Percentiles rank a stretch among this genome's conserved stretches.
These are phyloP conservation scores for Nakaseomyces nivariensis DNA, from an alignment of 1,139 yeast genomes.

Conservation along the genomic window DNA sequence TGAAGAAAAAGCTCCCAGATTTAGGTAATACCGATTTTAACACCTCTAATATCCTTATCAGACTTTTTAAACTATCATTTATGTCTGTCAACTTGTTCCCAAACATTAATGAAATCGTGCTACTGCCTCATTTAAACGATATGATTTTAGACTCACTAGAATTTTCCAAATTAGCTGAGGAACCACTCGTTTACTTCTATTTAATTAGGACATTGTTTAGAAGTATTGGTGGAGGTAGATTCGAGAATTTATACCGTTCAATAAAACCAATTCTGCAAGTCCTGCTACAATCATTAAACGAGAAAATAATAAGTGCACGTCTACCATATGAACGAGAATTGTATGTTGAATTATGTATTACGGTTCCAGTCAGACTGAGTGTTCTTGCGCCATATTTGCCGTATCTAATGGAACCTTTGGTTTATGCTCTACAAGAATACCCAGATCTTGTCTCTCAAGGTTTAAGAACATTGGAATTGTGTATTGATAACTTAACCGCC, in stretches of 20 bases:
- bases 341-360: slow-evolving; percentile 86
- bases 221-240: slow-evolving; percentile 93
- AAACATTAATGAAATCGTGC: slow-evolving; percentile 71
- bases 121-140: slow-evolving; percentile 77
- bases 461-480: slow-evolving; percentile 83
- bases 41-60: slow-evolving; percentile 69
- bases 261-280: slow-evolving; percentile 86
- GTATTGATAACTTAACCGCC: slow-evolving; percentile 92
- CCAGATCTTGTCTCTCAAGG: slow-evolving; percentile 94
- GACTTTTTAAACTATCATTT: slow-evolving; percentile 83
- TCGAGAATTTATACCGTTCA: slow-evolving; percentile 84
- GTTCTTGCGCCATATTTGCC: slow-evolving; percentile 88
- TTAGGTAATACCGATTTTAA: slow-evolving; percentile 74
- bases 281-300: slow-evolving; percentile 72
- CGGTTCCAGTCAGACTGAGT: slow-evolving; percentile 89
- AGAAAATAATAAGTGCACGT: slow-evolving; percentile 72
- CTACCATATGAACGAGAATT: slow-evolving; percentile 87
- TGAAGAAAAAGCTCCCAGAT: slow-evolving; percentile 62
- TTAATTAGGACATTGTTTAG: slow-evolving; percentile 82
- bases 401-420: slow-evolving; percentile 82
- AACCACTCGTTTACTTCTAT: slow-evolving; percentile 83
- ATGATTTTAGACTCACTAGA: slow-evolving; percentile 73
- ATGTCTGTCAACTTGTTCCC: slow-evolving; percentile 95
- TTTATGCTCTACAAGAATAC: slow-evolving; percentile 79
- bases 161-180: slow-evolving; percentile 78